phyloP scores from a whole-genome alignment of 2,329 filamentous ascomycete species.

The Hymenoscyphus repandus region DNA sequence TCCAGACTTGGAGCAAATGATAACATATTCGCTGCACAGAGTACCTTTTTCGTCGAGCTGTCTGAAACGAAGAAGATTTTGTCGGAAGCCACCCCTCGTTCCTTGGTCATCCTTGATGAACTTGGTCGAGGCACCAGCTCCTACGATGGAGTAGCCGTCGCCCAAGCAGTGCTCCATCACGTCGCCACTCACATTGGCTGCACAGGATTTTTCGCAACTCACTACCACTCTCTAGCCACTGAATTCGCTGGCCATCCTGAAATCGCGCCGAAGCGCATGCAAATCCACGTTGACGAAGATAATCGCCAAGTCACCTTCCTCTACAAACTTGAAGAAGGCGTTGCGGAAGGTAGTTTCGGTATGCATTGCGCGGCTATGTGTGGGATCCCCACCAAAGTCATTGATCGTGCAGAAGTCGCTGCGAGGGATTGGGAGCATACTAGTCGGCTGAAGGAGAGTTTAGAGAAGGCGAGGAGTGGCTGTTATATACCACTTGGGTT shows the following conservation, averaged over 20 bases:
- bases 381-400: constrained; percentile 77
- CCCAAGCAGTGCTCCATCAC: constrained; percentile 95
- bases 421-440: constrained; percentile 95
- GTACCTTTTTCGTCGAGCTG: constrained; percentile 96
- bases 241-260: constrained; percentile 90
- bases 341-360: constrained; percentile 93
- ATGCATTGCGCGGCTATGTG: constrained; percentile 99
- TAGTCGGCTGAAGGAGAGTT: constrained; percentile 77
- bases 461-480: constrained; percentile 73
- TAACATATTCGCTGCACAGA: constrained; percentile 97
- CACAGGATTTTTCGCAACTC: constrained; percentile 93
- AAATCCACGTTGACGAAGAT: constrained; percentile 84
- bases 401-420: constrained; percentile 81
- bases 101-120: constrained; percentile 93
- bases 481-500: constrained; percentile 81
- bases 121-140: constrained; percentile 90
- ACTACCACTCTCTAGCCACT: constrained; percentile 89
- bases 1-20: constrained; percentile 95
- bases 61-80: constrained; percentile 98
- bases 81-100: constrained; percentile 86
- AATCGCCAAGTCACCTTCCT: constrained; percentile 89
- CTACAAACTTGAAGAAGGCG: constrained; percentile 88
- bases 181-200: constrained; percentile 90
- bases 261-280: constrained; percentile 82
- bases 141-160: constrained; percentile 94